Conservation (phyloP, 768 basidiomycete species). For the Pisolithus tinctorius region DNA sequence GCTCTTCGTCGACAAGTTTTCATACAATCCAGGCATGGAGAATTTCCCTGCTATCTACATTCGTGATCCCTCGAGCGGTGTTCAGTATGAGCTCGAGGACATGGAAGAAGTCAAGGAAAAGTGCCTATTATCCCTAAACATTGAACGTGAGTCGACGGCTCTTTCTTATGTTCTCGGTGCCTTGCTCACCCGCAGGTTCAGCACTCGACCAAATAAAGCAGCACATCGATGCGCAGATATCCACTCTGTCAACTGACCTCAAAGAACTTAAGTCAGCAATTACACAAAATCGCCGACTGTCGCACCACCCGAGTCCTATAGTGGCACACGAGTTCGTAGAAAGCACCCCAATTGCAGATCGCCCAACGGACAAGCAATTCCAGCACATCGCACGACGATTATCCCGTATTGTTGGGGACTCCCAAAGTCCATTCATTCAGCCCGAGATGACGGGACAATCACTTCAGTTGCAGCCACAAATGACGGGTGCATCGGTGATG, state of each 20-base stretch:
- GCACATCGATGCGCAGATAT: slow-evolving; percentile 91
- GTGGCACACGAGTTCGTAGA: slow-evolving; percentile 53
- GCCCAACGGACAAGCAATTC: slow-evolving; percentile 75
- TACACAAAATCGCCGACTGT: slow-evolving; percentile 45
- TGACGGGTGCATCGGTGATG: slow-evolving; percentile 67
- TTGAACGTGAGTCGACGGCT: slow-evolving; percentile 73
- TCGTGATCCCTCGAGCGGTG: slow-evolving; percentile 84
- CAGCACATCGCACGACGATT: slow-evolving; percentile 66
- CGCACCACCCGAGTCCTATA: slow-evolving; percentile 40
- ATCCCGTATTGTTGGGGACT: slow-evolving; percentile 57
- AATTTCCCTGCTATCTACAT: slow-evolving; percentile 96
- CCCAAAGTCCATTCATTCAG: slow-evolving; percentile 33
- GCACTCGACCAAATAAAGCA: slow-evolving; percentile 98
- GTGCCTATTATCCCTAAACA: slow-evolving; percentile 84
- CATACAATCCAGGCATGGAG: slow-evolving; percentile 87
- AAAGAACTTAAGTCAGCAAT: slow-evolving; percentile 79
- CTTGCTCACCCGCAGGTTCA: slow-evolving; percentile 27
- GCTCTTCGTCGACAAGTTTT: slow-evolving; percentile 91
- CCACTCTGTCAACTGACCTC: slow-evolving; percentile 76
- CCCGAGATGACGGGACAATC: slow-evolving; percentile 65
- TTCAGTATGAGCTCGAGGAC: slow-evolving; percentile 95
- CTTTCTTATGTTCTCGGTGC: background rate
- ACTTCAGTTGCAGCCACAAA: slow-evolving; percentile 51
- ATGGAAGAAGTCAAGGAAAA: slow-evolving; percentile 87
- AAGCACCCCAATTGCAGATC: slow-evolving; percentile 53